Conservation (phyloP, 1,284 basidiomycete species). For the Termitomyces sp. region DNA sequence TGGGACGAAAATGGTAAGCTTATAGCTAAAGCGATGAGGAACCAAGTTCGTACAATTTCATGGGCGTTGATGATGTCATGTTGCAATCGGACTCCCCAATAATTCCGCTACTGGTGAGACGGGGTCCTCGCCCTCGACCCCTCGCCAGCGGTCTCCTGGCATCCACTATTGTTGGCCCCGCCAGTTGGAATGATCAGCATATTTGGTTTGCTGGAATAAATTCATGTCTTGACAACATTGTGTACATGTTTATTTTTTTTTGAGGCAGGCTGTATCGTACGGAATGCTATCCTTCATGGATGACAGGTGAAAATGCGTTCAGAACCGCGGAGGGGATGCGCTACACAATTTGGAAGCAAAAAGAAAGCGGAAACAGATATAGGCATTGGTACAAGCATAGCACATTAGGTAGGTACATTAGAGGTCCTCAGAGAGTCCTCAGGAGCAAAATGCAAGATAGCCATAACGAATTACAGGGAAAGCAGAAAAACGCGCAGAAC, state of each 20-base stretch:
- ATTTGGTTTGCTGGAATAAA: slow-evolving; percentile 46
- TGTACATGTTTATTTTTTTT: no score
- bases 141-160: no score
- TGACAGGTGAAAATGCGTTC: not conserved
- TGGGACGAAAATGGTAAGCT: no score
- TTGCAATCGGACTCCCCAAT: no score
- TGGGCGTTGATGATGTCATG: no score
- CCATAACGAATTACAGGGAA: not conserved
- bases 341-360: not conserved
- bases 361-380: no score
- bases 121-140: no score
- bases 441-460: not conserved
- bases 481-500: not conserved
- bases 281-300: no score
- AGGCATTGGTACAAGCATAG: not conserved
- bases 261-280: not conserved
- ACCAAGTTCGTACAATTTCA: no score
- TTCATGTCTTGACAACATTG: not conserved
- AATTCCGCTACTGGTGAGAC: no score
- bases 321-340: not conserved
- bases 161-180: no score
- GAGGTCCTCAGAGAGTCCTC: not conserved
- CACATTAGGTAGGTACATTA: not conserved
- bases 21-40: no score
- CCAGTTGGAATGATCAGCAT: slow-evolving; percentile 63